Percentiles rank a stretch among this genome's conserved stretches.
These are phyloP conservation scores for Psilocybe subaeruginosa DNA, from an alignment of 768 basidiomycete species.

Conservation along the genomic window DNA sequence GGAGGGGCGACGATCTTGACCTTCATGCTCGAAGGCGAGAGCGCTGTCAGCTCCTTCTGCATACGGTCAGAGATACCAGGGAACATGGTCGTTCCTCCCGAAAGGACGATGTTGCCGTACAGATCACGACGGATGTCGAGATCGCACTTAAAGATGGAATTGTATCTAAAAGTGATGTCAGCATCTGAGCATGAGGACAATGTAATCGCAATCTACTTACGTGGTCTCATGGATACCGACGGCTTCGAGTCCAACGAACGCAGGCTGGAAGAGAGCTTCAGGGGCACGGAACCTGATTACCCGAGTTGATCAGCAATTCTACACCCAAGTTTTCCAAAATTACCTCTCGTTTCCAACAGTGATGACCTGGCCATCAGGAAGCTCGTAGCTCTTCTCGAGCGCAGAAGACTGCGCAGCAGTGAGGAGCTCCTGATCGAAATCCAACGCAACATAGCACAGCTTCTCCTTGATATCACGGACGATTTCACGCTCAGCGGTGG, in stretches of 20 bases:
- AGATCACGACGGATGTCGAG: slow-evolving; percentile 83
- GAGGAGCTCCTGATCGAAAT: slow-evolving; percentile 93
- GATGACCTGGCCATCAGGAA: slow-evolving; percentile 93
- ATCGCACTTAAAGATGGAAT: slow-evolving; percentile 90
- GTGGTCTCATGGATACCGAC: slow-evolving; percentile 93
- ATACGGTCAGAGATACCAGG: slow-evolving; percentile 94
- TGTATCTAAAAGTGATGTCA: slow-evolving; percentile 41
- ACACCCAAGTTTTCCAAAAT: slow-evolving; percentile 54
- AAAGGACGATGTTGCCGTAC: slow-evolving; percentile 84
- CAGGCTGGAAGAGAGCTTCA: slow-evolving; percentile 93
- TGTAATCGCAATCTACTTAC: slow-evolving; percentile 32
- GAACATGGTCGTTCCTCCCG: slow-evolving; percentile 95
- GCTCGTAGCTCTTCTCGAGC: slow-evolving; percentile 92
- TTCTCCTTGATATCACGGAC: slow-evolving; percentile 98
- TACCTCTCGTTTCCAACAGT: slow-evolving; percentile 92
- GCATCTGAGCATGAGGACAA: slow-evolving; percentile 4
- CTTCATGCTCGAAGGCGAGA: slow-evolving; percentile 91
- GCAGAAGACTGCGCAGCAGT: slow-evolving; percentile 88
- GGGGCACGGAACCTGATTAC: slow-evolving; percentile 83
- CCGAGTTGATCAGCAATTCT: slow-evolving; percentile 34
- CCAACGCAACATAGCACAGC: slow-evolving; percentile 93
- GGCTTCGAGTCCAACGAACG: slow-evolving; percentile 87
- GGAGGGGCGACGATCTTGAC: slow-evolving; percentile 94
- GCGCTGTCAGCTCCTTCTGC: slow-evolving; percentile 89
- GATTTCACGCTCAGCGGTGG: slow-evolving; percentile 91